Conservation (phyloP, 1,284 basidiomycete genomes). For the Retiboletus flavoniger region DNA sequence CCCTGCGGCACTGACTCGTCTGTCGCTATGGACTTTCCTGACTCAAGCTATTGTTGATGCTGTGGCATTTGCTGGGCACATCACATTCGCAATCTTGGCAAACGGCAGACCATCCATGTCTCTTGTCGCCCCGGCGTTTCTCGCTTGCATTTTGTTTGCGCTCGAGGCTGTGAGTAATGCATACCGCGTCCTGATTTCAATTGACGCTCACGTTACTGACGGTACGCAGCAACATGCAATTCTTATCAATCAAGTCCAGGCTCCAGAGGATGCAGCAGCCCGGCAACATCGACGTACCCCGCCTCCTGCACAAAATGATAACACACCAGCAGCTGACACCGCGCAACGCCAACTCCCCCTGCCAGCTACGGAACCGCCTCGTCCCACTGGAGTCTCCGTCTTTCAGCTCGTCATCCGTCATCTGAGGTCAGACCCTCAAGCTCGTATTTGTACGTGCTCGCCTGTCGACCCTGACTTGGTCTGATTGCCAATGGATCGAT, state of each 20-base stretch:
- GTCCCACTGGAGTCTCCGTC: constrained; percentile 37
- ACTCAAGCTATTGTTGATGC: constrained; percentile 76
- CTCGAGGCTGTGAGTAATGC: constrained; percentile 63
- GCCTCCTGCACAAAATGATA: constrained; percentile 6
- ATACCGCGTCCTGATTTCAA: neutral
- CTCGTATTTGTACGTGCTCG: constrained; percentile 58
- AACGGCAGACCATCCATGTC: constrained; percentile 78
- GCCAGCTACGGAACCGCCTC: constrained; percentile 17
- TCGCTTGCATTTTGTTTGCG: constrained; percentile 69
- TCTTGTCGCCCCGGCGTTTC: constrained; percentile 77
- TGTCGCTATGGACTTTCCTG: constrained; percentile 81
- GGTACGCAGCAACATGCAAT: constrained; percentile 75
- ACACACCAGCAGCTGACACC: neutral
- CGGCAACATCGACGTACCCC: constrained; percentile 22
- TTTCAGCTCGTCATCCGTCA: constrained; percentile 54
- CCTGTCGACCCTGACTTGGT: neutral
- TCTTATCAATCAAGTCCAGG: constrained; percentile 78
- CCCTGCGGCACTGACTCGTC: constrained; percentile 71
- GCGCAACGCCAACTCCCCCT: constrained; percentile 20
- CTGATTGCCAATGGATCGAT: neutral
- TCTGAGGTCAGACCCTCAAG: constrained; percentile 66
- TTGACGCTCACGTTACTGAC: neutral
- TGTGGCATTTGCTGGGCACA: constrained; percentile 80
- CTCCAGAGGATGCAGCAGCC: constrained; percentile 61
- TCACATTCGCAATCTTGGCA: constrained; percentile 80